phyloP scores from a whole-genome alignment of 805 yeast genomes.

The Priceomyces melissophilus region DNA sequence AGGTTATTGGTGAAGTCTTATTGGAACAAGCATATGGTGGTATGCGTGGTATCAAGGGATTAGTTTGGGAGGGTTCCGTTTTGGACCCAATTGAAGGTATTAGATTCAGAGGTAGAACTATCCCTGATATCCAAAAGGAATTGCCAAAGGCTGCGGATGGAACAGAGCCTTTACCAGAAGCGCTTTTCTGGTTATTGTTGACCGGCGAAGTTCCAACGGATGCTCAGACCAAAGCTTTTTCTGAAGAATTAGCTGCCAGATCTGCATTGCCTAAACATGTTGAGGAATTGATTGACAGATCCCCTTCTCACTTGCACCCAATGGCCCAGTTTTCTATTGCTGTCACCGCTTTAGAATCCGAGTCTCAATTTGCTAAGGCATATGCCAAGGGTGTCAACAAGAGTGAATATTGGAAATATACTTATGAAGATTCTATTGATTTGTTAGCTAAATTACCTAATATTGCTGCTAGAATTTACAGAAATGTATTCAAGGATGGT shows the following conservation, averaged over 20 bases:
- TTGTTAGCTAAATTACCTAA: slow-evolving; percentile 72
- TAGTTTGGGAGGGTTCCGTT: slow-evolving; percentile 79
- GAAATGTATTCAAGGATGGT: slow-evolving; percentile 58
- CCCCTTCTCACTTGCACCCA: slow-evolving; percentile 72
- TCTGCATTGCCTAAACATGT: slow-evolving; percentile 65
- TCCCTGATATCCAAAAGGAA: slow-evolving; percentile 62
- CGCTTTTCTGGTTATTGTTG: slow-evolving; percentile 73
- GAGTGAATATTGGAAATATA: slow-evolving; percentile 70
- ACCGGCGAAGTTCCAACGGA: slow-evolving; percentile 70
- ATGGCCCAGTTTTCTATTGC: slow-evolving; percentile 83
- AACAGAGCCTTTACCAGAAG: slow-evolving; percentile 67
- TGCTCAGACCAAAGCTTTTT: slow-evolving; percentile 53
- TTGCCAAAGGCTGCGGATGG: slow-evolving; percentile 61
- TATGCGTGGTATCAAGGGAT: slow-evolving; percentile 73
- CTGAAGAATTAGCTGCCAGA: slow-evolving; percentile 61
- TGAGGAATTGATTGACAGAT: slow-evolving; percentile 54
- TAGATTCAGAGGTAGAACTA: slow-evolving; percentile 74
- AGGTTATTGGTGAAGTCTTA: slow-evolving; percentile 45
- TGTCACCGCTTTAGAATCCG: slow-evolving; percentile 67
- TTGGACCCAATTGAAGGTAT: slow-evolving; percentile 76
- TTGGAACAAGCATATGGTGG: slow-evolving; percentile 59
- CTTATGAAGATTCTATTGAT: slow-evolving; percentile 66
- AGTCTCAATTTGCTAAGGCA: slow-evolving; percentile 67
- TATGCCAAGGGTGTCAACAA: slow-evolving; percentile 69
- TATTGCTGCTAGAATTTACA: slow-evolving; percentile 71